These are phyloP conservation scores for Yamadazyma conglobata DNA, from an alignment of 1,139 yeast species.

Conservation along the genomic window DNA sequence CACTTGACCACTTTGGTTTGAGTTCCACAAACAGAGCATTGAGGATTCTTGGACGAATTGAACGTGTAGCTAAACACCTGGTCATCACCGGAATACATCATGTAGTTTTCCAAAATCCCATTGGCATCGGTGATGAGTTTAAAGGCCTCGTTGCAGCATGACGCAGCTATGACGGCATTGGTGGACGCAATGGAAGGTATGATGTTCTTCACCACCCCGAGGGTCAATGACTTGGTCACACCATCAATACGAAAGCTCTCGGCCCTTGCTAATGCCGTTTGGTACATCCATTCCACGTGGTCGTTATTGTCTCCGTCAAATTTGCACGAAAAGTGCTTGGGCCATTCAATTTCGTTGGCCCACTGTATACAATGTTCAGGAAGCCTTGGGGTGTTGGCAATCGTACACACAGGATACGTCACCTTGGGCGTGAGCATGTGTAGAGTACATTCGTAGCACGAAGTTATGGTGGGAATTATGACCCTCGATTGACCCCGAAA, in stretches of 20 bases:
- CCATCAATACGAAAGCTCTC: constrained; percentile 62
- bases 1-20: constrained; percentile 31
- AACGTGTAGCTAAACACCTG: constrained; percentile 75
- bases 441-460: constrained; percentile 91
- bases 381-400: constrained; percentile 87
- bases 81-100: constrained; percentile 83
- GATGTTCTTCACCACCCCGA: constrained; percentile 89
- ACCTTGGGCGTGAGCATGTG: constrained; percentile 68
- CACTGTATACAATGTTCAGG: constrained; percentile 96
- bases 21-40: constrained; percentile 76
- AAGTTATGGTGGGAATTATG: constrained; percentile 76
- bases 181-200: constrained; percentile 95
- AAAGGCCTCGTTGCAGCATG: constrained; percentile 85
- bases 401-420: constrained; percentile 88
- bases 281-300: constrained; percentile 65
- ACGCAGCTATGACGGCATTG: constrained; percentile 88
- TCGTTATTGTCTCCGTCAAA: constrained; percentile 70
- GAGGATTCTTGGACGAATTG: constrained; percentile 52
- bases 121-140: constrained; percentile 69
- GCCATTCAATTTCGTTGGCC: constrained; percentile 82
- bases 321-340: constrained; percentile 39
- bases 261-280: constrained; percentile 59
- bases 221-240: constrained; percentile 65
- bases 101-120: constrained; percentile 71
- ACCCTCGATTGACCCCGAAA: constrained; percentile 90